Conservation (phyloP, 805 yeast species). For the Sugiyamaella boreocaroliniensis region DNA sequence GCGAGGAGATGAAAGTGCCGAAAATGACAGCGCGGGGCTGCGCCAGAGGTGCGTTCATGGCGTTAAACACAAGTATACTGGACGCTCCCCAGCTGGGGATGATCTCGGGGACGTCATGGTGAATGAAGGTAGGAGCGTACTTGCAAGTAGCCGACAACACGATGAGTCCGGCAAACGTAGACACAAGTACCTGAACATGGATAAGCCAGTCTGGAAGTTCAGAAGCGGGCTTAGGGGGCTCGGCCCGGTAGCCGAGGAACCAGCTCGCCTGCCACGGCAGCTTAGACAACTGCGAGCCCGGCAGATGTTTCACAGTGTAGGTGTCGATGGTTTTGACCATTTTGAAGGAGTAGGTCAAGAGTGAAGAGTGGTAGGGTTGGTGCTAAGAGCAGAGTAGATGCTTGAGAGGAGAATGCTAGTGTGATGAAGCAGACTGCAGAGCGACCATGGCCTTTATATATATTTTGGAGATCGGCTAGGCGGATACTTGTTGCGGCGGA, state of each 20-base stretch:
- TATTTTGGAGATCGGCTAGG: too few relatives aligned
- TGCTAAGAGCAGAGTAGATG: too few relatives aligned
- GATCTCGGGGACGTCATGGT: constrained; percentile 21
- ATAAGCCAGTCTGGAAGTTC: constrained; percentile 2
- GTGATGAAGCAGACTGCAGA: too few relatives aligned
- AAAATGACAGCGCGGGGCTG: constrained; percentile 56
- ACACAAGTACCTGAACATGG: constrained; percentile 17
- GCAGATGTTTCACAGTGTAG: background rate
- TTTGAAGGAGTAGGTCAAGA: background rate
- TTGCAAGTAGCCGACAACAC: constrained; percentile 20
- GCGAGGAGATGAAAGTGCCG: constrained; percentile 49
- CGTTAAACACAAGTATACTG: constrained; percentile 53
- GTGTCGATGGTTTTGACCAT: background rate
- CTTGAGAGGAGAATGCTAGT: too few relatives aligned
- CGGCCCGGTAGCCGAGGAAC: constrained; percentile 20
- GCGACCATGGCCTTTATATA: too few relatives aligned
- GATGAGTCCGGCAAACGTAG: constrained; percentile 27
- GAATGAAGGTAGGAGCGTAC: constrained; percentile 22
- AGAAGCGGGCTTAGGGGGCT: background rate
- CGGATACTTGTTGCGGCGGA: too few relatives aligned
- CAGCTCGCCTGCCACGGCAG: constrained; percentile 16
- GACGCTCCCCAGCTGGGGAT: constrained; percentile 47
- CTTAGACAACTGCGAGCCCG: background rate
- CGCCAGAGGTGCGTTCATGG: constrained; percentile 50
- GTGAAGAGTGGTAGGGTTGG: too few relatives aligned